Conservation (phyloP, 2,329 filamentous ascomycete species). For the Fusarium sp. region DNA sequence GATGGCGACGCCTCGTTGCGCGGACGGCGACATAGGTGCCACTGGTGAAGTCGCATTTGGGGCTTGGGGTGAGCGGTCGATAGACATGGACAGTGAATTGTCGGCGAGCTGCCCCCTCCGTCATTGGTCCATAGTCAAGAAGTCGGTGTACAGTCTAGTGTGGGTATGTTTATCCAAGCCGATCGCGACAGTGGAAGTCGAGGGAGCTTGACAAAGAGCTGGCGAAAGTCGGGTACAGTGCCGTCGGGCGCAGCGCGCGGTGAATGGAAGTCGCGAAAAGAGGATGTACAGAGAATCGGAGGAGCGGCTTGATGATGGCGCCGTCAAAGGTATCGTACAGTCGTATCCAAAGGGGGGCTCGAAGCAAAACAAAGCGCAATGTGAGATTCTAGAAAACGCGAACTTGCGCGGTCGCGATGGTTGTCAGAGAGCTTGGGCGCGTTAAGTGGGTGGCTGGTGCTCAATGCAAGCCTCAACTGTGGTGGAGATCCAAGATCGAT, state of each 20-base stretch:
- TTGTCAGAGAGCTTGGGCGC: slow-evolving; percentile 30
- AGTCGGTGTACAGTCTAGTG: slow-evolving; percentile 19
- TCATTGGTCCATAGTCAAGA: slow-evolving; percentile 52
- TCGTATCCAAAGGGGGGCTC: slow-evolving; percentile 18
- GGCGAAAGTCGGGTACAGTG: background rate
- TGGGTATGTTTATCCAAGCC: slow-evolving; percentile 6
- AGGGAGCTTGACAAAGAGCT: background rate
- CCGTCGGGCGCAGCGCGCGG: background rate
- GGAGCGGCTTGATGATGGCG: slow-evolving; percentile 5
- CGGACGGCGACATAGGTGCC: slow-evolving; percentile 46
- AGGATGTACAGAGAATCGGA: background rate
- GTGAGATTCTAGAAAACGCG: slow-evolving; percentile 32
- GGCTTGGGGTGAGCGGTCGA: slow-evolving; percentile 25
- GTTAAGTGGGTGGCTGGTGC: slow-evolving; percentile 47
- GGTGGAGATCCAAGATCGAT: slow-evolving; percentile 9
- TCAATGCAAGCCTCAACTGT: background rate
- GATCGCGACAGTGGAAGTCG: slow-evolving; percentile 11
- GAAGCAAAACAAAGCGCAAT: slow-evolving; percentile 35
- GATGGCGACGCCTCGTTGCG: slow-evolving; percentile 38
- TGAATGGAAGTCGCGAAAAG: background rate
- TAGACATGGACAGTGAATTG: slow-evolving; percentile 41
- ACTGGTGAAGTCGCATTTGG: slow-evolving; percentile 42
- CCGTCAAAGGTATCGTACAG: slow-evolving; percentile 6
- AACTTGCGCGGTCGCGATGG: slow-evolving; percentile 41
- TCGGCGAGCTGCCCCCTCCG: slow-evolving; percentile 45